Evolutionary conservation across 208 protist genomes (phyloP).

Genomic region (Leishmania guyanensis): DNA sequence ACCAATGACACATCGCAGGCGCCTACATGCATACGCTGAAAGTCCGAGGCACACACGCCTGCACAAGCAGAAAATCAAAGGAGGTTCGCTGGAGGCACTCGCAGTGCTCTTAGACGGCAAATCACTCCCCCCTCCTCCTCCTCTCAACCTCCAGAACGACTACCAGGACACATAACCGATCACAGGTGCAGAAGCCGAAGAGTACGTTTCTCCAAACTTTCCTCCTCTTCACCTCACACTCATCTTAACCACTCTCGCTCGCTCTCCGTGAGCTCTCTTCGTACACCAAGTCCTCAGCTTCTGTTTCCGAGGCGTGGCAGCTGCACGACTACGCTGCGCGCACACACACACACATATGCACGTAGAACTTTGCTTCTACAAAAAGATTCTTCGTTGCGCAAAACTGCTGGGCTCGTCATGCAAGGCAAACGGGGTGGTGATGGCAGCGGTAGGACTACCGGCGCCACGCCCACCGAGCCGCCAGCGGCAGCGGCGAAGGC

Average conservation of each 20-base stretch:
- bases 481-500: constrained; percentile 20
- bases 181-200: no score
- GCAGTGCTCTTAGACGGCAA: background rate
- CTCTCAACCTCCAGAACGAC: background rate
- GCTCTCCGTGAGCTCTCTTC: background rate
- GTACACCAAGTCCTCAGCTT: background rate
- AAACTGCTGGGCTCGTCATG: background rate
- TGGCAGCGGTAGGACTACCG: background rate
- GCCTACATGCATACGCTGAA: background rate
- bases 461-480: background rate
- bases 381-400: background rate
- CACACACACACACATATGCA: background rate
- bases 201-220: no score
- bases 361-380: background rate
- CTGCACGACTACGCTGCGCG: background rate
- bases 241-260: background rate
- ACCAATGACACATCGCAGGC: background rate
- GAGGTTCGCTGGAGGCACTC: background rate
- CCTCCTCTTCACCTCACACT: background rate
- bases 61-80: background rate
- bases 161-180: no score
- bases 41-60: background rate
- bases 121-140: background rate
- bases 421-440: background rate
- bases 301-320: background rate